Evolutionary conservation across 306 rosid species (phyloP).

Genomic region (Vicia villosa): DNA sequence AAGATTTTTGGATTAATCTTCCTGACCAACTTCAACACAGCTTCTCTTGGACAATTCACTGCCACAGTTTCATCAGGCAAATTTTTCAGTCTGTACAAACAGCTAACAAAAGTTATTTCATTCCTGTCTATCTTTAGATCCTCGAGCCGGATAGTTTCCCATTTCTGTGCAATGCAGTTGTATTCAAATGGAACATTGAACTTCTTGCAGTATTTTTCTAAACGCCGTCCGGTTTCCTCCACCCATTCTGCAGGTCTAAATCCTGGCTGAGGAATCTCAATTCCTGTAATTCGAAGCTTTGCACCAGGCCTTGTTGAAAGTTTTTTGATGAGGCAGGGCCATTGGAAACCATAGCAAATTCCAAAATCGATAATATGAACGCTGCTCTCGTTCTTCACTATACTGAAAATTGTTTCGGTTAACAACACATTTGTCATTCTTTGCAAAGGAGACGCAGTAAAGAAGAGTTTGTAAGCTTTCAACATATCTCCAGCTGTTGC

Average conservation of each 20-base stretch:
- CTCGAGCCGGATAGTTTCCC: constrained; percentile 58
- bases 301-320: constrained; percentile 54
- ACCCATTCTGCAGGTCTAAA: constrained; percentile 73
- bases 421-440: constrained; percentile 52
- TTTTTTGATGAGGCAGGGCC: constrained; percentile 70
- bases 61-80: constrained; percentile 62
- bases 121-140: constrained; percentile 57
- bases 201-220: constrained; percentile 60
- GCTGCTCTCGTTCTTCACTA: constrained; percentile 42
- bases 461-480: constrained; percentile 58
- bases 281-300: constrained; percentile 60
- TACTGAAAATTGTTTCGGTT: constrained; percentile 42
- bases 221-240: constrained; percentile 60
- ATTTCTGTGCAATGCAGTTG: constrained; percentile 59
- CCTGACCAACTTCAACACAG: constrained; percentile 61
- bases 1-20: constrained; percentile 69
- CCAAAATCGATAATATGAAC: constrained; percentile 79
- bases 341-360: constrained; percentile 73
- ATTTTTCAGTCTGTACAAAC: constrained; percentile 62
- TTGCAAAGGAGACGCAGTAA: constrained; percentile 60
- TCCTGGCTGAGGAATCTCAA: constrained; percentile 75
- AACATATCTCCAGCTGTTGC: constrained; percentile 56
- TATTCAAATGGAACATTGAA: constrained; percentile 60
- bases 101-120: constrained; percentile 59
- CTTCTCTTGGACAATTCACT: constrained; percentile 61